Evolutionary conservation across 805 yeast species (phyloP).

Genomic region (Candida tammaniensis): DNA sequence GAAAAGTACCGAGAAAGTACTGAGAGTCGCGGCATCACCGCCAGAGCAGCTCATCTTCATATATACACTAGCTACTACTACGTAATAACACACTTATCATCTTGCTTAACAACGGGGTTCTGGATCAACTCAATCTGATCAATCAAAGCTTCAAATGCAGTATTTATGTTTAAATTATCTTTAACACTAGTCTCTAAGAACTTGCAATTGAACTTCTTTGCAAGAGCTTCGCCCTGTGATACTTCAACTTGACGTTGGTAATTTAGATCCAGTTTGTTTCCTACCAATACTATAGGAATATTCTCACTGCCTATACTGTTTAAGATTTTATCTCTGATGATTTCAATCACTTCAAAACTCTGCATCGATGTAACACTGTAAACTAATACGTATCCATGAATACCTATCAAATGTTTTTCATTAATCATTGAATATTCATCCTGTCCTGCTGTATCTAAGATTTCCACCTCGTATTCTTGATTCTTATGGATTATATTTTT

Average conservation of each 20-base stretch:
- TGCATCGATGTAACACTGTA: slow-evolving; percentile 78
- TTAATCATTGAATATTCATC: slow-evolving; percentile 82
- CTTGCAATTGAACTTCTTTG: slow-evolving; percentile 42
- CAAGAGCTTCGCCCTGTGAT: slow-evolving; percentile 49
- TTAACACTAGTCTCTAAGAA: slow-evolving; percentile 51
- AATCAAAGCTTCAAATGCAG: slow-evolving; percentile 60
- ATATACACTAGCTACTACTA: background rate
- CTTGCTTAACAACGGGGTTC: slow-evolving; percentile 45
- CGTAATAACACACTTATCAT: slow-evolving; percentile 50
- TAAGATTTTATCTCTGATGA: slow-evolving; percentile 79
- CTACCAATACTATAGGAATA: slow-evolving; percentile 54
- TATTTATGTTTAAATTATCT: slow-evolving; percentile 38
- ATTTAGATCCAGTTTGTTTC: slow-evolving; percentile 71
- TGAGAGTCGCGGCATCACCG: background rate
- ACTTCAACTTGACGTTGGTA: slow-evolving; percentile 58
- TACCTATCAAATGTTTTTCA: slow-evolving; percentile 74
- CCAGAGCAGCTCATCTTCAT: background rate
- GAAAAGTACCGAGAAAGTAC: background rate
- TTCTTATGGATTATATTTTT: slow-evolving; percentile 67
- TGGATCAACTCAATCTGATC: slow-evolving; percentile 59
- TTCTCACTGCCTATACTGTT: slow-evolving; percentile 56
- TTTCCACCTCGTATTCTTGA: slow-evolving; percentile 76
- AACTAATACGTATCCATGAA: slow-evolving; percentile 79
- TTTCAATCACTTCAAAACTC: slow-evolving; percentile 72
- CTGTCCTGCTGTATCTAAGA: slow-evolving; percentile 91